Evolutionary conservation across 768 basidiomycete species (phyloP), one percentile per base, ranked within the genome.

Genomic region (Pleurotus citrinopileatus): DNA sequence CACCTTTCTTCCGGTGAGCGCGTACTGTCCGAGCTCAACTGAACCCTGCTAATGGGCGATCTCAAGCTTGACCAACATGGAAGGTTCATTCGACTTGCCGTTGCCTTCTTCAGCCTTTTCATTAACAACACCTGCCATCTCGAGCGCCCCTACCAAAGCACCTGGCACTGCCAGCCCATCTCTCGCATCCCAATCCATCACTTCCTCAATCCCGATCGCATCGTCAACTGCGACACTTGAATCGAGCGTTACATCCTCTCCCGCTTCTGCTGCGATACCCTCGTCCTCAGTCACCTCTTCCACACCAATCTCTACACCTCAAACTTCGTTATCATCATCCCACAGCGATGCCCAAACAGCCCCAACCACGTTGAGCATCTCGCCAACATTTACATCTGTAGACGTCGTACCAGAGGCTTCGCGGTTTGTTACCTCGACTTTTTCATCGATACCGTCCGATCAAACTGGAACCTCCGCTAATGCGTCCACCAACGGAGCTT

Each of bases 1-100:
- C 87, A 0, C 74, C 79, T 0, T 72, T 70, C 56, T 89, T 90
- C 70, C 62, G 64, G 86, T 84, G 57, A 46, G 80, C 69, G 1
- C 36, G 8, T 5, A 40, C 28, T 40, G 9, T 10, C n/a, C 26
- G 20, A 5, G 15, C 57, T 3, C 25, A 44, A 13, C 40, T 9
- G 29, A 29, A 15, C 20, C 8, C 32, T 56, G 48, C 42, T n/a
- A 34, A 27, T 46, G 42, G 43, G 25, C n/a, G 53, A n/a, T 13
- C 12, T 20, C 9, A 58, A 88, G 83, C 3, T 69, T 89, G 23
- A 65, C 71, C 32, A 72, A 73, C 34, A 87, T 89, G 86, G 72
- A 71, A 10, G 87, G 87, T 45, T 79, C 80, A 23, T 80, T 83
- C 61, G 62, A 70, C 22, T 65, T 71, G 1, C 79, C 82, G 15